Conservation (phyloP, 768 basidiomycete genomes). For the Basidioascus undulatus region DNA sequence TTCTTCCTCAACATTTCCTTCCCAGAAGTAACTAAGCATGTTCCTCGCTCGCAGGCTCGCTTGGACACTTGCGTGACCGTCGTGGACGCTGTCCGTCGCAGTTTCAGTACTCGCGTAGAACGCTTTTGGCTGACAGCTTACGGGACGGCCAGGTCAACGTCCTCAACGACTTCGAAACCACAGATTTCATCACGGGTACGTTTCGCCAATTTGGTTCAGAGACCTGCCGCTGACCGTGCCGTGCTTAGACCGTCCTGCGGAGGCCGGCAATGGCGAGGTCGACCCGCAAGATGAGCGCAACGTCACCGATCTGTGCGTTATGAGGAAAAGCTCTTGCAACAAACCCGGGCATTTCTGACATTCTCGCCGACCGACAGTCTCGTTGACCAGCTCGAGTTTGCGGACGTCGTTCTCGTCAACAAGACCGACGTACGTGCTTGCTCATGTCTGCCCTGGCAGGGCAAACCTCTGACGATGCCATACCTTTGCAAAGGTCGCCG, state of each 20-base stretch:
- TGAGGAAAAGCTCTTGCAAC: too few species aligned
- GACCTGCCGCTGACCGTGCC: too few species aligned
- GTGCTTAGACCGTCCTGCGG: too few species aligned
- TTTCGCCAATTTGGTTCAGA: too few species aligned
- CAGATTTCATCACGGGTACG: constrained; percentile 18
- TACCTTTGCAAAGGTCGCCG: too few species aligned
- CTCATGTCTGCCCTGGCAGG: too few species aligned
- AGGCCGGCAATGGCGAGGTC: constrained; percentile 14
- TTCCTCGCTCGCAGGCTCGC: background rate
- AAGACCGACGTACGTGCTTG: constrained; percentile 17
- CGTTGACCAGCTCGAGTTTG: constrained; percentile 19
- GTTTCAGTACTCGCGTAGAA: too few species aligned
- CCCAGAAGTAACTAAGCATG: background rate
- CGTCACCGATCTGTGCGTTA: constrained; percentile 13
- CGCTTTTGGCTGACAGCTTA: too few species aligned
- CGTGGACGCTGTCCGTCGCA: constrained; percentile 16
- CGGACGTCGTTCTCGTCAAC: constrained; percentile 18
- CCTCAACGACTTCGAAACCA: constrained; percentile 15
- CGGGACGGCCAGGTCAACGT: too few species aligned
- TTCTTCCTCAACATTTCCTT: background rate
- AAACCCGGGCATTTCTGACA: too few species aligned
- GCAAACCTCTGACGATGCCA: too few species aligned
- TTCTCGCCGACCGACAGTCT: constrained; percentile 3
- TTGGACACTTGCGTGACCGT: constrained; percentile 16
- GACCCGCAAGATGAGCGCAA: constrained; percentile 18